A percentile compares a stretch with the other conserved stretches of the same genome.
Evolutionary conservation across 2,329 filamentous ascomycete species (phyloP).

Genomic region (Xylaria sp.): DNA sequence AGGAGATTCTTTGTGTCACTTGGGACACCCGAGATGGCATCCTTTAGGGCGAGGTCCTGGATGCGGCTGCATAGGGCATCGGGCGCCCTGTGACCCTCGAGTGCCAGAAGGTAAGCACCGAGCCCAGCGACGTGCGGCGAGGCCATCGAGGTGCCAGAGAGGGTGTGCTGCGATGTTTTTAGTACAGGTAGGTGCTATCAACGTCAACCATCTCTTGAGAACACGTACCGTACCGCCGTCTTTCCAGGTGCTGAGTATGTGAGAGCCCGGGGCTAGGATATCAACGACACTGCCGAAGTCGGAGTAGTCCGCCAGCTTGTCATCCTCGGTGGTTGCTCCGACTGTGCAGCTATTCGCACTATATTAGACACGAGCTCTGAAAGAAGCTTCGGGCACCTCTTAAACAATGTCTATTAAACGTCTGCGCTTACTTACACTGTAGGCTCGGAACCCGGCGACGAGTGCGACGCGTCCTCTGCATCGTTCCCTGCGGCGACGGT

Average conservation of each 20-base stretch:
- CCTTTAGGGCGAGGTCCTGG: slow-evolving; percentile 13
- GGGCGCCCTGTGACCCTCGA: slow-evolving; percentile 11
- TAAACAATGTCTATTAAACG: too few relatives aligned
- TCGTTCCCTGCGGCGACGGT: slow-evolving; percentile 58
- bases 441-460: slow-evolving; percentile 50
- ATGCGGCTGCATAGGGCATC: slow-evolving; percentile 22
- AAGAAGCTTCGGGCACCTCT: too few relatives aligned
- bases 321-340: slow-evolving; percentile 46
- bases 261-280: slow-evolving; percentile 45
- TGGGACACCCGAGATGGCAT: slow-evolving; percentile 13
- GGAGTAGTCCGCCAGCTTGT: slow-evolving; percentile 45
- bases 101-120: slow-evolving; percentile 46
- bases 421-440: slow-evolving; percentile 41
- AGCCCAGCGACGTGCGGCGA: slow-evolving; percentile 56
- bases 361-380: too few relatives aligned
- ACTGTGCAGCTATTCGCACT: slow-evolving; percentile 44
- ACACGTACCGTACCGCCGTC: slow-evolving; percentile 39
- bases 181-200: too few relatives aligned
- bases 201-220: background rate
- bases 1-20: slow-evolving; percentile 21
- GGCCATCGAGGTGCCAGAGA: slow-evolving; percentile 58
- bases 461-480: slow-evolving; percentile 39
- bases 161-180: slow-evolving; percentile 25
- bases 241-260: slow-evolving; percentile 47
- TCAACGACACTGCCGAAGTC: slow-evolving; percentile 50